Evolutionary conservation across 2,329 filamentous ascomycete species (phyloP).

Genomic region (Penicillium sp.): DNA sequence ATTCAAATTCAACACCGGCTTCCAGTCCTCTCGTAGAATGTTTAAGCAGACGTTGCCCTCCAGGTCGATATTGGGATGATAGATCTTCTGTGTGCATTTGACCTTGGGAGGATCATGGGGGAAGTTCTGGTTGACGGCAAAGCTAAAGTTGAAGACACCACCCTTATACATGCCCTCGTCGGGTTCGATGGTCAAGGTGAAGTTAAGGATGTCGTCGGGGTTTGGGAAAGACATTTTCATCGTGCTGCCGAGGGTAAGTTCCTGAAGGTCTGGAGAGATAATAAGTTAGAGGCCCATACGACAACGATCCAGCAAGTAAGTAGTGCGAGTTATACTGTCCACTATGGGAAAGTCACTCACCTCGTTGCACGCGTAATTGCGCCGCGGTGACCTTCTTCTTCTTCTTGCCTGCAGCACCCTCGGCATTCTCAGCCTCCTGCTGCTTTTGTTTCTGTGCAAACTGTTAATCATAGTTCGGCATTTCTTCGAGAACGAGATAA

Average conservation of each 20-base stretch:
- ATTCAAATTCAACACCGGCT: conserved; percentile 94
- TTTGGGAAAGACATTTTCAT: conserved; percentile 59
- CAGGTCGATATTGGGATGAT: conserved; percentile 97
- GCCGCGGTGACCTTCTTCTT: conserved; percentile 99
- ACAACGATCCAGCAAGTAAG: background rate
- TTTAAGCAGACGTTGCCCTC: conserved; percentile 98
- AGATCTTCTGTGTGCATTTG: conserved; percentile 95
- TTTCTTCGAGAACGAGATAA: background rate
- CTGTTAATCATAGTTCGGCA: conserved; percentile 16
- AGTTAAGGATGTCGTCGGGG: conserved; percentile 58
- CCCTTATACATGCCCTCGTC: conserved; percentile 75
- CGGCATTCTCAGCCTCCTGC: conserved; percentile 91
- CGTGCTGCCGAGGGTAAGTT: conserved; percentile 51
- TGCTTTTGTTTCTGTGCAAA: conserved; percentile 66
- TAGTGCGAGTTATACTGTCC: background rate
- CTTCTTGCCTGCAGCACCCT: conserved; percentile 73
- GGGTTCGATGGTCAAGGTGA: conserved; percentile 49
- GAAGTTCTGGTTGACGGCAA: conserved; percentile 90
- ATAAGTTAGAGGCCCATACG: background rate
- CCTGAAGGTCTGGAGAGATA: conserved; percentile 42
- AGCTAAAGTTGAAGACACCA: conserved; percentile 83
- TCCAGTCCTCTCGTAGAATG: conserved; percentile 97
- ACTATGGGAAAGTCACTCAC: conserved; percentile 47
- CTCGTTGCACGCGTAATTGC: conserved; percentile 93
- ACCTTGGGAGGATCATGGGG: conserved; percentile 98